These are phyloP conservation scores for Aureobasidium lini DNA, from an alignment of 2,329 filamentous ascomycete genomes.

Conservation along the genomic window DNA sequence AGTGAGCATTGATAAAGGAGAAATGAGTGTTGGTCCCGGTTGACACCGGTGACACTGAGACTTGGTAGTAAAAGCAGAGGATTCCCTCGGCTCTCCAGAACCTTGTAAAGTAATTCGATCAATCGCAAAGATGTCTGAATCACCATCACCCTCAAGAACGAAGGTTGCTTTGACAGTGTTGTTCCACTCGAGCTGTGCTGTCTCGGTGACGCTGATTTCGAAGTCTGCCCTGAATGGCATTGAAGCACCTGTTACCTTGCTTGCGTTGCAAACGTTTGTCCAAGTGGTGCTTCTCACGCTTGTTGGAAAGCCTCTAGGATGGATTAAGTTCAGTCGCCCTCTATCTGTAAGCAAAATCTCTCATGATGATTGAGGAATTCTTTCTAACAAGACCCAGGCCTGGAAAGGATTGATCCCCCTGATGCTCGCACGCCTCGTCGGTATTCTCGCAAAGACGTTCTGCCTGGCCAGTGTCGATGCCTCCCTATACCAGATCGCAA, in stretches of 20 bases:
- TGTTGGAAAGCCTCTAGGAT: conserved; percentile 5
- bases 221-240: conserved; percentile 9
- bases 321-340: conserved; percentile 5
- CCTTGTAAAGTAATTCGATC: neutral
- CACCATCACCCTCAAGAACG: conserved; percentile 1
- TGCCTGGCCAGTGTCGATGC: conserved; percentile 10
- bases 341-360: neutral
- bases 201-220: conserved; percentile 8
- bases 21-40: neutral
- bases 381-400: neutral
- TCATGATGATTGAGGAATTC: too few relatives aligned
- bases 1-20: neutral
- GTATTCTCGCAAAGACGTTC: conserved; percentile 10
- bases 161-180: conserved; percentile 10
- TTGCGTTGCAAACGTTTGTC: conserved; percentile 7
- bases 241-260: conserved; percentile 3
- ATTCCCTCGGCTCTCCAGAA: neutral
- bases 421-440: conserved; percentile 6
- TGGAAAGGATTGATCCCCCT: conserved; percentile 6
- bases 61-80: neutral
- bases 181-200: conserved; percentile 9
- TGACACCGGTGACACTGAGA: neutral
- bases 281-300: conserved; percentile 7
- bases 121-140: neutral
- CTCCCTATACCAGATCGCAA: conserved; percentile 9